Conservation (phyloP, 768 basidiomycete species). For the Gymnopilus dilepis region DNA sequence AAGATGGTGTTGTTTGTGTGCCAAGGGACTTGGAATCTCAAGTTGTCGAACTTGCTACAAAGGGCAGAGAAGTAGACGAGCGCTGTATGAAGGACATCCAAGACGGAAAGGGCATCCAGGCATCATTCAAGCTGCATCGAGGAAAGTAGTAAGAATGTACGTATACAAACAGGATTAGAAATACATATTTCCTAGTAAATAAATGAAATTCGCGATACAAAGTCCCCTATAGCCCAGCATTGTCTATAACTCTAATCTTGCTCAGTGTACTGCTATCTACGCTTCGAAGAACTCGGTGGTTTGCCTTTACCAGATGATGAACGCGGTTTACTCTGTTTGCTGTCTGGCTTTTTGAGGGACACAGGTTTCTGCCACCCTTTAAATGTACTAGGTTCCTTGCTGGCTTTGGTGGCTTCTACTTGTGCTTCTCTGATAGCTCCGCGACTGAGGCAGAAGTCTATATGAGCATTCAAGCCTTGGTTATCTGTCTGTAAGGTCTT, state of each 20-base stretch:
- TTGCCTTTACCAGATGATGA: slow-evolving; percentile 13
- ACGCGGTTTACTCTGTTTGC: slow-evolving; percentile 7
- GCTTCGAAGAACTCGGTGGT: slow-evolving; percentile 17
- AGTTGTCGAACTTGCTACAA: slow-evolving; percentile 63
- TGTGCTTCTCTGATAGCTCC: slow-evolving; percentile 79
- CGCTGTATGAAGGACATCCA: slow-evolving; percentile 76
- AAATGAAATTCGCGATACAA: slow-evolving; percentile 1
- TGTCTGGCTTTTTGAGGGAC: slow-evolving; percentile 16
- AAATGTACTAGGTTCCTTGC: slow-evolving; percentile 16
- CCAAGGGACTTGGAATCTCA: slow-evolving; percentile 55
- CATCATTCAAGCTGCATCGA: slow-evolving; percentile 80
- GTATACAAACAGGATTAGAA: slow-evolving; percentile 16
- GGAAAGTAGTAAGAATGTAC: slow-evolving; percentile 41
- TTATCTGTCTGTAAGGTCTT: slow-evolving; percentile 73
- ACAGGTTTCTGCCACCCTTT: slow-evolving; percentile 25
- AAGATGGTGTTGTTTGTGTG: slow-evolving; percentile 88
- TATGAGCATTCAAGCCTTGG: slow-evolving; percentile 79
- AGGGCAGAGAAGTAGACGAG: slow-evolving; percentile 69
- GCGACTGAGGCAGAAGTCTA: slow-evolving; percentile 88
- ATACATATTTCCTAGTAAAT: slow-evolving; percentile 18
- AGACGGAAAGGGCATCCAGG: slow-evolving; percentile 74
- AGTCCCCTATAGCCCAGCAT: background rate
- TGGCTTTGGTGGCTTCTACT: slow-evolving; percentile 35
- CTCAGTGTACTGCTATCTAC: slow-evolving; percentile 7
- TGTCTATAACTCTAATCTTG: background rate